Conservation (phyloP, 2,329 filamentous ascomycete species). For the Pezicula radicicola region DNA sequence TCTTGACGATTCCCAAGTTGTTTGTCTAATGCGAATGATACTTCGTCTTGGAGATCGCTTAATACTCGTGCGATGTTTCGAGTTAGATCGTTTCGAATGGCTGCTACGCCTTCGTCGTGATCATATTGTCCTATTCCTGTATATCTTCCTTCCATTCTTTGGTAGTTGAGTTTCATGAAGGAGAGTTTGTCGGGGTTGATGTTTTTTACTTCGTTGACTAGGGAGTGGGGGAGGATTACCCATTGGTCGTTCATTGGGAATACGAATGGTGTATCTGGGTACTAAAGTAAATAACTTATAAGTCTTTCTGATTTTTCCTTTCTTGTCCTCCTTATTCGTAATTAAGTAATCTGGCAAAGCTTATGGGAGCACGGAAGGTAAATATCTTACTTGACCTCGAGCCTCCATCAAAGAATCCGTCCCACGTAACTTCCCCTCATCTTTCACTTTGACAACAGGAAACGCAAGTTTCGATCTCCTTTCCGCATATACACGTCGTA, state of each 20-base stretch:
- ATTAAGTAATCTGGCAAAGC: background rate
- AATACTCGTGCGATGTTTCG: conserved; percentile 5
- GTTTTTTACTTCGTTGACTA: conserved; percentile 8
- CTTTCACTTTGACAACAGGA: background rate
- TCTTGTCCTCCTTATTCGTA: background rate
- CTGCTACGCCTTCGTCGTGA: background rate
- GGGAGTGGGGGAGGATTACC: conserved; percentile 9
- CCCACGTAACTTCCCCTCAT: background rate
- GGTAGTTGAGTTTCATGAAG: conserved; percentile 1
- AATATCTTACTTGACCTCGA: no score
- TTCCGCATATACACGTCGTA: background rate
- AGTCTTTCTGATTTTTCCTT: background rate
- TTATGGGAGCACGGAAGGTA: background rate
- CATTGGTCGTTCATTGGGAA: conserved; percentile 1
- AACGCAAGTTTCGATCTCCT: background rate
- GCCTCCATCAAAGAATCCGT: no score
- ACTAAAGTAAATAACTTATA: background rate
- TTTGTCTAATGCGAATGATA: conserved; percentile 4
- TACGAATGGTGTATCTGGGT: conserved; percentile 8
- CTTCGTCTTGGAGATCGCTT: conserved; percentile 6
- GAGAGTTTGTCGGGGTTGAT: conserved; percentile 6
- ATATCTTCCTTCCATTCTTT: conserved; percentile 3
- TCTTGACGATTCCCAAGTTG: conserved; percentile 14
- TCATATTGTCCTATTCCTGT: conserved; percentile 5
- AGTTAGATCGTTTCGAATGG: conserved; percentile 9